phyloP scores from a whole-genome alignment of 2,329 filamentous ascomycete species.

The Lachnellula occidentalis region DNA sequence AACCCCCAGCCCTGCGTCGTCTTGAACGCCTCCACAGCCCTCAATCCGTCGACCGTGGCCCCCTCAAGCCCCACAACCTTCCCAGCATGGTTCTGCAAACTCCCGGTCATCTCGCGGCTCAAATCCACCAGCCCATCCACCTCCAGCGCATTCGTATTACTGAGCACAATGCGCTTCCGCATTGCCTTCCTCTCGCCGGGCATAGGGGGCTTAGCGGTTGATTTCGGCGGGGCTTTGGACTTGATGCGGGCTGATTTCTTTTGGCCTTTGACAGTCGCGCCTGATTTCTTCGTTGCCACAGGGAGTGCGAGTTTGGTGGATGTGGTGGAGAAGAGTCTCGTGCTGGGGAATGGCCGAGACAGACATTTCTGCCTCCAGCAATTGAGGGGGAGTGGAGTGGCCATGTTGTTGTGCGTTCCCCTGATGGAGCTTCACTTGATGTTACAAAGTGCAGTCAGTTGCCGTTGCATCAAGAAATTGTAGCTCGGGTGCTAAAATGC shows the following conservation, averaged over 20 bases:
- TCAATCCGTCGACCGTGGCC: slow-evolving; percentile 69
- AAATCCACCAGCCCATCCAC: slow-evolving; percentile 64
- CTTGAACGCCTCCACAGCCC: slow-evolving; percentile 87
- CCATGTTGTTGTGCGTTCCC: slow-evolving; percentile 26
- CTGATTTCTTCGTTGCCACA: slow-evolving; percentile 5
- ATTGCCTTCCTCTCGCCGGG: slow-evolving; percentile 81
- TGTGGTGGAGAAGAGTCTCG: slow-evolving; percentile 28
- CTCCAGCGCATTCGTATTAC: slow-evolving; percentile 86
- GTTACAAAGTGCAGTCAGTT: not conserved
- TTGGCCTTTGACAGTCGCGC: not conserved
- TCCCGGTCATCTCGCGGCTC: slow-evolving; percentile 46
- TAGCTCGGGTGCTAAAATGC: slow-evolving; percentile 16
- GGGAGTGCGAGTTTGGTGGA: slow-evolving; percentile 21
- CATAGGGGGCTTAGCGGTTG: slow-evolving; percentile 48
- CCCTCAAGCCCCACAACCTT: slow-evolving; percentile 66
- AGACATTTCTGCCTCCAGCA: slow-evolving; percentile 51
- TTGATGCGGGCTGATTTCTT: slow-evolving; percentile 34
- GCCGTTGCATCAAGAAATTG: slow-evolving; percentile 5
- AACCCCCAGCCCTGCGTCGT: slow-evolving; percentile 79
- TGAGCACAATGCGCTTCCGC: slow-evolving; percentile 84
- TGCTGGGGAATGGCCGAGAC: slow-evolving; percentile 35
- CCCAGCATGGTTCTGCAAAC: slow-evolving; percentile 53
- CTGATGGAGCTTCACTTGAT: not conserved
- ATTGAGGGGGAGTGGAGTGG: slow-evolving; percentile 45
- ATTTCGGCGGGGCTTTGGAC: slow-evolving; percentile 39